Evolutionary conservation across 148 eudicot species (phyloP).

Genomic region (Rhododendron simsii): DNA sequence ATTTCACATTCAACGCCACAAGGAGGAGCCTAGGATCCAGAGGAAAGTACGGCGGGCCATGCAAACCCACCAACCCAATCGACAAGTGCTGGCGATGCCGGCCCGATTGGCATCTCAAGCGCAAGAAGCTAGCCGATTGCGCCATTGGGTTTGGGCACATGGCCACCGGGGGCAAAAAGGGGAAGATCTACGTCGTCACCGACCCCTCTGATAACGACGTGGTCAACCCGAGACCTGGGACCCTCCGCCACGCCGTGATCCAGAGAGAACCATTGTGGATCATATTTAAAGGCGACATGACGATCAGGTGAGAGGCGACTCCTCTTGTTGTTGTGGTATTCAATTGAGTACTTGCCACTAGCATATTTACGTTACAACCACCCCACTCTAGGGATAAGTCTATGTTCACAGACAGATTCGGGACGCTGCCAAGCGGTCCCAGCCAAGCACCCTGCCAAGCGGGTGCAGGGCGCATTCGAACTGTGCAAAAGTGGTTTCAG

Average conservation of each 20-base stretch:
- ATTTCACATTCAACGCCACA: not conserved
- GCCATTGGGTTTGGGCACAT: conserved; percentile 29
- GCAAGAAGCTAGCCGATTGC: conserved; percentile 39
- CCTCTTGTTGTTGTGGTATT: too few relatives aligned
- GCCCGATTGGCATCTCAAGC: conserved; percentile 28
- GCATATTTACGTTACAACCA: too few relatives aligned
- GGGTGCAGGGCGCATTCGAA: too few relatives aligned
- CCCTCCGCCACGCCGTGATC: conserved; percentile 38
- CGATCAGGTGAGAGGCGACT: conserved; percentile 11
- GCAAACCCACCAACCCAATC: conserved; percentile 31
- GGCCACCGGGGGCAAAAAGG: conserved; percentile 38
- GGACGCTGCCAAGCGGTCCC: too few relatives aligned
- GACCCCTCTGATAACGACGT: conserved; percentile 14
- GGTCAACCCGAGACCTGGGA: conserved; percentile 30
- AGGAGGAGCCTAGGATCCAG: not conserved
- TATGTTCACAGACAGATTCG: too few relatives aligned
- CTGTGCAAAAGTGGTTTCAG: too few relatives aligned
- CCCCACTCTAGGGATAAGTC: too few relatives aligned
- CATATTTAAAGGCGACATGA: conserved; percentile 27
- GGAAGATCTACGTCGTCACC: conserved; percentile 28
- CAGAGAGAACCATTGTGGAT: conserved; percentile 42
- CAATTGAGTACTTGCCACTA: too few relatives aligned
- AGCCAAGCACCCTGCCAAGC: too few relatives aligned
- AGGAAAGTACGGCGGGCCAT: not conserved
- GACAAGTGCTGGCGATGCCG: conserved; percentile 49